Conservation (phyloP, 768 basidiomycete genomes). For the Tricholoma furcatifolium region DNA sequence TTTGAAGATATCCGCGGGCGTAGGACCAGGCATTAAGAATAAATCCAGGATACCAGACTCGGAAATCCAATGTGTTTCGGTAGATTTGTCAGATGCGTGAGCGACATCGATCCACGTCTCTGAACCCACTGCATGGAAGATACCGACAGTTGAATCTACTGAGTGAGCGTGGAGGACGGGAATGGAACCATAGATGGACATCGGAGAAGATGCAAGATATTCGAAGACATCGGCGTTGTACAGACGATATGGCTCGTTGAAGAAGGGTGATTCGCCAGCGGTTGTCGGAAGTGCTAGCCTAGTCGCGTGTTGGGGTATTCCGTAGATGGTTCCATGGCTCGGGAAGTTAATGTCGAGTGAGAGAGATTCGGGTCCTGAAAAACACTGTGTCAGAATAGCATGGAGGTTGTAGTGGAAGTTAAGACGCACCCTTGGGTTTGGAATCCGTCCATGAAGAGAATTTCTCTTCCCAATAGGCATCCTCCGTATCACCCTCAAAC, state of each 20-base stretch:
- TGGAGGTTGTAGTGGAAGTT: not conserved
- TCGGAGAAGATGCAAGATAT: conserved; percentile 77
- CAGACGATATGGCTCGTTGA: conserved; percentile 89
- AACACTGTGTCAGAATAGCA: conserved; percentile 1
- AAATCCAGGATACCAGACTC: conserved; percentile 96
- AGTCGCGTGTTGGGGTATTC: conserved; percentile 96
- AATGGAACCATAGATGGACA: conserved; percentile 88
- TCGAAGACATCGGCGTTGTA: conserved; percentile 97
- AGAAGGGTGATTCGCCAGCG: conserved; percentile 71
- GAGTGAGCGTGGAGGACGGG: conserved; percentile 95
- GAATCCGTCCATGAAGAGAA: conserved; percentile 87
- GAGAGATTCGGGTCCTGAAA: conserved; percentile 89
- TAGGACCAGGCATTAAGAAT: conserved; percentile 91
- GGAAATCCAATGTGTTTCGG: conserved; percentile 94
- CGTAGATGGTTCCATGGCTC: conserved; percentile 86
- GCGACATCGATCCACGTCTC: conserved; percentile 95
- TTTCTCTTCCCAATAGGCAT: conserved; percentile 87
- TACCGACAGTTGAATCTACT: conserved; percentile 79
- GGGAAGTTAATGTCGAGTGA: conserved; percentile 94
- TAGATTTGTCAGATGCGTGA: conserved; percentile 64
- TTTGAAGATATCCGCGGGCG: conserved; percentile 74
- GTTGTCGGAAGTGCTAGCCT: conserved; percentile 87
- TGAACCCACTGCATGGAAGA: conserved; percentile 85
- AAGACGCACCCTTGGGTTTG: conserved; percentile 84
- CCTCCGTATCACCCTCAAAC: conserved; percentile 88